phyloP scores from a whole-genome alignment of 257 asterid genomes.

The Nicotiana tabacum region DNA sequence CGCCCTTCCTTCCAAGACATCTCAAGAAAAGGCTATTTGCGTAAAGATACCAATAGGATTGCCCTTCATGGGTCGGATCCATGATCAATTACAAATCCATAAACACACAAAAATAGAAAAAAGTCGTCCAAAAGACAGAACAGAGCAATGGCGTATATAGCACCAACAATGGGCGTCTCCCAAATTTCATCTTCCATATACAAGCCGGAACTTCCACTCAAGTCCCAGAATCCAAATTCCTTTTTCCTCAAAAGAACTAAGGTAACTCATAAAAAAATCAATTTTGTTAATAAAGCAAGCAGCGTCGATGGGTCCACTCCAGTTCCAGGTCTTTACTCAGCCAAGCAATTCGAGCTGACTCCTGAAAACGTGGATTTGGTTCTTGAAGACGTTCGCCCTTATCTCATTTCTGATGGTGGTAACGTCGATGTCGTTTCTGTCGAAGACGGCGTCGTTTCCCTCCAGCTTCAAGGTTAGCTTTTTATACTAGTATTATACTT shows the following conservation, averaged over 20 bases:
- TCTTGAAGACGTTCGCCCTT: slow-evolving; percentile 83
- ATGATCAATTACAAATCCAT: neutral
- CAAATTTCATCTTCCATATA: neutral
- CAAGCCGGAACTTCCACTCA: neutral
- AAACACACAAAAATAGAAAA: neutral
- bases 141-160: slow-evolving; percentile 30
- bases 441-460: slow-evolving; percentile 73
- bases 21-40: no score
- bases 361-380: slow-evolving; percentile 73
- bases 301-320: slow-evolving; percentile 35
- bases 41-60: no score
- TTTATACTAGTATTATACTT: neutral
- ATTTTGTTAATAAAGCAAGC: slow-evolving; percentile 21
- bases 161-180: slow-evolving; percentile 24
- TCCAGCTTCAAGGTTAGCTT: slow-evolving; percentile 68
- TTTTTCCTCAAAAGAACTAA: slow-evolving; percentile 18
- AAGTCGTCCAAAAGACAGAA: neutral
- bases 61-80: neutral
- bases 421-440: slow-evolving; percentile 80
- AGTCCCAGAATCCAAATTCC: neutral
- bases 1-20: no score
- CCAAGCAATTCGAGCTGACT: slow-evolving; percentile 74
- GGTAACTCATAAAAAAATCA: slow-evolving; percentile 16
- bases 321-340: slow-evolving; percentile 57
- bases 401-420: slow-evolving; percentile 90